phyloP scores from a whole-genome alignment of 176 grass and related monocot species.

The Ensete glaucum region DNA sequence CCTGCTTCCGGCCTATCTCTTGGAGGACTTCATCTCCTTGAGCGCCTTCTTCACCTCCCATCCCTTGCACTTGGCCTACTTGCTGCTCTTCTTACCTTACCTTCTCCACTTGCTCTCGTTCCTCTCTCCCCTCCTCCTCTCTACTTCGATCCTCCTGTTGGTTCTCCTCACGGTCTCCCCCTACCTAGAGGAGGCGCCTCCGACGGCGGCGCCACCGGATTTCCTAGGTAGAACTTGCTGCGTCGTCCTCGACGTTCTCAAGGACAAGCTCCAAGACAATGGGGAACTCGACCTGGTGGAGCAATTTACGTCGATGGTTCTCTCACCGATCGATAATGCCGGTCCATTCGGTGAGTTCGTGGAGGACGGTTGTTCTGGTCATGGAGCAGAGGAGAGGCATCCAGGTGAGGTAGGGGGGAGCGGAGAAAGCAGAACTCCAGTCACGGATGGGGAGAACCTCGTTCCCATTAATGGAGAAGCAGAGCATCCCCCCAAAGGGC shows the following conservation, averaged over 20 bases:
- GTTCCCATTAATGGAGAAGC: not conserved
- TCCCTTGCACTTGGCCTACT: conserved; percentile 64
- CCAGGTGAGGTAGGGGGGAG: no score
- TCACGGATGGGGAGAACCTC: not conserved
- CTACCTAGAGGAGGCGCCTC: conserved; percentile 11
- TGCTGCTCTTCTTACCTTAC: conserved; percentile 59
- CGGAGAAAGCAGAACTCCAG: not conserved
- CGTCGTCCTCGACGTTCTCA: conserved; percentile 48
- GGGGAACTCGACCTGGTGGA: conserved; percentile 6
- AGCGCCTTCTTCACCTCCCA: conserved; percentile 50
- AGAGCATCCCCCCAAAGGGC: not conserved
- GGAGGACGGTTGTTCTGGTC: not conserved
- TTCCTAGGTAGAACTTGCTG: conserved; percentile 51
- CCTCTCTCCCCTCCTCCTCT: conserved; percentile 64
- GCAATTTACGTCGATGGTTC: conserved; percentile 29
- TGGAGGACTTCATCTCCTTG: conserved; percentile 40
- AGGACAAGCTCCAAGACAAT: conserved; percentile 18
- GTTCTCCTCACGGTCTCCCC: conserved; percentile 43
- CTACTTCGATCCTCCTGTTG: conserved; percentile 55
- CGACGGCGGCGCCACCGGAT: not conserved
- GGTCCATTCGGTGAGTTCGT: not conserved
- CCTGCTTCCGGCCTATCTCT: not conserved
- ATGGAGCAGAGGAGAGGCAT: not conserved
- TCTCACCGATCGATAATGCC: conserved; percentile 5
- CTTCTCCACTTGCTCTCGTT: conserved; percentile 39